Evolutionary conservation across 139 green algal species (phyloP).

Genomic region (Coelastrella sp.): DNA sequence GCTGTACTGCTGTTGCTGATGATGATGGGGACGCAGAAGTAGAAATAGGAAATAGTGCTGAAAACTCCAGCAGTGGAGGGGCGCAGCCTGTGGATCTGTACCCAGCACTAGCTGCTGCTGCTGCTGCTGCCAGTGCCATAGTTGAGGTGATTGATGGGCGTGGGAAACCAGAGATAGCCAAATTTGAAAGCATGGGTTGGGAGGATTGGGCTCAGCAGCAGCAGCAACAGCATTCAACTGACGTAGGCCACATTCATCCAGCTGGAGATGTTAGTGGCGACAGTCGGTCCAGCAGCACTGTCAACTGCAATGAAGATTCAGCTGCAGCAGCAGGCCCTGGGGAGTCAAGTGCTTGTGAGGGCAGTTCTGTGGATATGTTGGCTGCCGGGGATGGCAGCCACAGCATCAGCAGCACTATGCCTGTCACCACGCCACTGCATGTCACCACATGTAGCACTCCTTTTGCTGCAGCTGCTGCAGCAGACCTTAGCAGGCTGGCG

Average conservation of each 20-base stretch:
- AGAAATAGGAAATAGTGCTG: neutral
- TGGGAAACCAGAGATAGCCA: neutral
- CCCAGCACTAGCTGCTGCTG: slow-evolving; percentile 10
- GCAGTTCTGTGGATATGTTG: no score
- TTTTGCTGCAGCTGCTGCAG: neutral
- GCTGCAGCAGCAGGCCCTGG: no score
- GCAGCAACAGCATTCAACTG: neutral
- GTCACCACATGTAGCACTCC: neutral
- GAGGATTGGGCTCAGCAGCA: slow-evolving; percentile 26
- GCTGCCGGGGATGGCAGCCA: neutral
- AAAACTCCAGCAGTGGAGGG: neutral
- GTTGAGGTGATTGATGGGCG: neutral
- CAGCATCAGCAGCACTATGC: neutral
- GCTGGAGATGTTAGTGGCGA: neutral
- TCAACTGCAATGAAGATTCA: neutral
- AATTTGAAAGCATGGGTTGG: slow-evolving; percentile 23
- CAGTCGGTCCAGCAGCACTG: slow-evolving; percentile 12
- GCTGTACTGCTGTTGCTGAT: slow-evolving; percentile 22
- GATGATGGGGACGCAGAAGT: neutral
- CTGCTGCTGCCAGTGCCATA: neutral
- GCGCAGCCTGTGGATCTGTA: slow-evolving; percentile 21
- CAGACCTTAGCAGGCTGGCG: neutral
- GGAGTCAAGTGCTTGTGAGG: no score
- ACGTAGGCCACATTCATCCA: neutral
- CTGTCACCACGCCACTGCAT: neutral